Percentiles rank a stretch among this genome's conserved stretches.
These are phyloP conservation scores for Sanghuangporus baumii DNA, from an alignment of 1,284 basidiomycete species.

Conservation along the genomic window DNA sequence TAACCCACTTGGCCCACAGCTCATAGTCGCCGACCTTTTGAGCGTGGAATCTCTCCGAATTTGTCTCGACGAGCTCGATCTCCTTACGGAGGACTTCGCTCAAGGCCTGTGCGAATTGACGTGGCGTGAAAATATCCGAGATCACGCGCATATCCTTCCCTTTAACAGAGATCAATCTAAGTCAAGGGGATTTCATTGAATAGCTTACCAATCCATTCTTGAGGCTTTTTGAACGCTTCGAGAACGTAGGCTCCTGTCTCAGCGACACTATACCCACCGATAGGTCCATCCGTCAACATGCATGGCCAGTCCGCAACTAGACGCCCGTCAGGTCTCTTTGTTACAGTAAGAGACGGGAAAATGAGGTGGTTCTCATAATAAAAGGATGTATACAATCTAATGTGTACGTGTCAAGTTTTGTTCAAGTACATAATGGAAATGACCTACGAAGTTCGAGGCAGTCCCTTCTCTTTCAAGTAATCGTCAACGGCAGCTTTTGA, in stretches of 20 bases:
- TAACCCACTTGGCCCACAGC: constrained; percentile 1
- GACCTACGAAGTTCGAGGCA: constrained; percentile 22
- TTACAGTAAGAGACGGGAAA: background rate
- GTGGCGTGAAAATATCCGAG: constrained; percentile 13
- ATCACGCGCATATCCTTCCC: constrained; percentile 14
- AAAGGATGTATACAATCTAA: constrained; percentile 22
- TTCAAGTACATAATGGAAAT: background rate
- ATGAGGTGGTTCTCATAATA: constrained; percentile 22
- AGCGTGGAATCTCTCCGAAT: background rate
- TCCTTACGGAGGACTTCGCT: constrained; percentile 4
- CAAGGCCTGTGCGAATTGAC: background rate
- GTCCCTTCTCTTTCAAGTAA: constrained; percentile 21
- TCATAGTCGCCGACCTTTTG: background rate
- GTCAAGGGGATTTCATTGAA: background rate
- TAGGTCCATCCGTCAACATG: constrained; percentile 9
- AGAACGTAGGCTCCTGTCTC: constrained; percentile 17
- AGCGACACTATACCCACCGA: constrained; percentile 8
- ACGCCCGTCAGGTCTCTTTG: background rate
- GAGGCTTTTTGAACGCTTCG: constrained; percentile 18
- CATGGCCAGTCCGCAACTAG: constrained; percentile 12
- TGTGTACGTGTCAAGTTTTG: background rate
- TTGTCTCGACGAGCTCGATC: constrained; percentile 1
- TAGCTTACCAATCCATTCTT: constrained; percentile 16
- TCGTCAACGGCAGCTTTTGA: constrained; percentile 24
- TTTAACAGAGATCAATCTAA: background rate